Conservation (phyloP, 179 eudicot genomes). For the Beta macrorhiza region DNA sequence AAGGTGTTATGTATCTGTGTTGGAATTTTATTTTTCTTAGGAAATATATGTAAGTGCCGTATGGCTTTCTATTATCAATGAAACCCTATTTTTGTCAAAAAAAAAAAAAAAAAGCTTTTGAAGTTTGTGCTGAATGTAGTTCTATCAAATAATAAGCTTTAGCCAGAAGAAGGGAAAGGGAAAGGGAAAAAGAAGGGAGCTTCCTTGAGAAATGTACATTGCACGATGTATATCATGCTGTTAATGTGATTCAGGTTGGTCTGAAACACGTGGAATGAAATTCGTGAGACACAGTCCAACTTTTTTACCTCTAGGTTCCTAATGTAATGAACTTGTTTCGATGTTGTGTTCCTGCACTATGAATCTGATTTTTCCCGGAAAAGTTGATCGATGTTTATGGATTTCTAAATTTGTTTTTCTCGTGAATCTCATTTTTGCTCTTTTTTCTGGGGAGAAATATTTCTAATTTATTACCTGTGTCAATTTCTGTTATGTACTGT, state of each 20-base stretch:
- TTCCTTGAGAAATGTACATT: constrained; percentile 9
- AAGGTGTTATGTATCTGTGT: no score
- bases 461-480: neutral
- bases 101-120: neutral
- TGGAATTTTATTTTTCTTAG: no score
- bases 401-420: neutral
- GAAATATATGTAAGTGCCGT: no score
- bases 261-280: neutral
- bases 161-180: no score
- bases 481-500: neutral
- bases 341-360: neutral
- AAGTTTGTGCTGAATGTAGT: neutral
- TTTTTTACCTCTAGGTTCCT: neutral
- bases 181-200: neutral
- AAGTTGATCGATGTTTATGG: neutral
- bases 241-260: neutral
- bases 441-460: no score
- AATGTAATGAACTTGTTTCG: neutral
- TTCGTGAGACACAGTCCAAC: no score
- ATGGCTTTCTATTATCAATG: no score
- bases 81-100: no score
- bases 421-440: neutral
- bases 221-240: neutral
- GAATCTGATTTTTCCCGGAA: neutral
- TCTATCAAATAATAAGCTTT: neutral